These are phyloP conservation scores for Echinosophora koreensis DNA, from an alignment of 306 rosid genomes.

Conservation along the genomic window DNA sequence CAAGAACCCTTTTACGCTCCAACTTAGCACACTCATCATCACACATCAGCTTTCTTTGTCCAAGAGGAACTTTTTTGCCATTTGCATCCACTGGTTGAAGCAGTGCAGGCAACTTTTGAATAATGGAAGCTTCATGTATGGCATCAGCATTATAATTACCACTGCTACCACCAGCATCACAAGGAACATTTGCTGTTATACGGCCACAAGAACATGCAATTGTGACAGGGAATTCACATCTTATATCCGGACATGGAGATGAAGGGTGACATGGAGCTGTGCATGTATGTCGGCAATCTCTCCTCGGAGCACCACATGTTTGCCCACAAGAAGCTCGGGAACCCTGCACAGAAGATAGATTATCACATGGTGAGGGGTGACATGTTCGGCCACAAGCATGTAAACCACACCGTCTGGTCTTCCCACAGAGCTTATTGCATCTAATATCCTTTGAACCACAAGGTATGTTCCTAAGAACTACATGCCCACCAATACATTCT, in stretches of 20 bases:
- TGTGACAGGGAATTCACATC: constrained; percentile 71
- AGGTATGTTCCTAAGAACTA: constrained; percentile 85
- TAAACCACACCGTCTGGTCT: constrained; percentile 87
- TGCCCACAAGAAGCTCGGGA: constrained; percentile 80
- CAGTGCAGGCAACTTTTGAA: constrained; percentile 67
- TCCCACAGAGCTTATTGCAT: constrained; percentile 90
- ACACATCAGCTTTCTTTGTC: constrained; percentile 84
- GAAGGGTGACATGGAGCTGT: constrained; percentile 82
- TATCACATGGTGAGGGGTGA: constrained; percentile 78
- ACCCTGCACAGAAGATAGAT: constrained; percentile 49
- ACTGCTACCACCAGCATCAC: constrained; percentile 70
- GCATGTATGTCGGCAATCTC: constrained; percentile 89
- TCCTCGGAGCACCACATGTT: constrained; percentile 91
- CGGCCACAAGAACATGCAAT: constrained; percentile 87
- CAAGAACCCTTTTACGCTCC: constrained; percentile 86
- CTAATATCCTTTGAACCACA: constrained; percentile 91
- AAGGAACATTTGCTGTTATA: constrained; percentile 74
- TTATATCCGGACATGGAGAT: constrained; percentile 72
- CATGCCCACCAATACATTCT: constrained; percentile 93
- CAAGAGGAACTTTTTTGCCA: constrained; percentile 64
- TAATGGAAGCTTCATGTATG: constrained; percentile 64
- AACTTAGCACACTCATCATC: constrained; percentile 85
- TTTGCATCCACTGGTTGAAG: constrained; percentile 80
- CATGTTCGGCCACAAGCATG: constrained; percentile 91
- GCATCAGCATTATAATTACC: constrained; percentile 61